Evolutionary conservation across 768 basidiomycete genomes (phyloP), one percentile per base, ranked within the genome.

Genomic region (Termitomyces sp.): DNA sequence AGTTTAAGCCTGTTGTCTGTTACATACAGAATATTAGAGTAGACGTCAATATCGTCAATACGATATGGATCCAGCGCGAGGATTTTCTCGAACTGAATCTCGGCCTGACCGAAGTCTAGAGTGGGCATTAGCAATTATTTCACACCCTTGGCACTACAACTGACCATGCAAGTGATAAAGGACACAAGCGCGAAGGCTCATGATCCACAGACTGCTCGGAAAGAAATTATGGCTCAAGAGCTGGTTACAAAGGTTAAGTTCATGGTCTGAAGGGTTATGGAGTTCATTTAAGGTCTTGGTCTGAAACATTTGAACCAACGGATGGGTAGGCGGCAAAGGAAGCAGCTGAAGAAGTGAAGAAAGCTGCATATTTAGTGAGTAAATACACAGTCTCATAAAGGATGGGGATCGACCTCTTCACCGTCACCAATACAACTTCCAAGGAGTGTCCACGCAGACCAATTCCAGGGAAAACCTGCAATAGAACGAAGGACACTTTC

Each of bases 21-120:
- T 3, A 98, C 94, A 70, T 98, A 98, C 42, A 98, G 79, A 66
- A 98, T 97, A 67, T 98, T 97, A 55, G 94, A 96, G 69, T 89
- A 94, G 38, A 97, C 85, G 65, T 98, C 97, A 55, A 98, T 88
- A 64, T 97, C 91, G 61, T 99, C 97, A 56, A 97, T 83, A 26
- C 94, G 83, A 70, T 85, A 86, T 9, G 95, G 96, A 67, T 98
- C 94, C 37, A 87, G 67, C 3, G 75, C 71, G 35, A 91, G 80
- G 35, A 98, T 89, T 62, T 81, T 80, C 63, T 94, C 89, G 68
- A 98, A 99, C 64, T 93, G 86, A 31, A 72, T 72, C 67, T 91
- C 90, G 3, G 97, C 94, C 55, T 85, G 84, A 53, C 85, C 83
- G 70, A 94, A 97, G 66, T 98, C 97, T 98, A 26, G 10, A 21